Evolutionary conservation across 2,329 filamentous ascomycete species (phyloP), one percentile per base, ranked within the genome.

Genomic region (Pochonia chlamydosporia): DNA sequence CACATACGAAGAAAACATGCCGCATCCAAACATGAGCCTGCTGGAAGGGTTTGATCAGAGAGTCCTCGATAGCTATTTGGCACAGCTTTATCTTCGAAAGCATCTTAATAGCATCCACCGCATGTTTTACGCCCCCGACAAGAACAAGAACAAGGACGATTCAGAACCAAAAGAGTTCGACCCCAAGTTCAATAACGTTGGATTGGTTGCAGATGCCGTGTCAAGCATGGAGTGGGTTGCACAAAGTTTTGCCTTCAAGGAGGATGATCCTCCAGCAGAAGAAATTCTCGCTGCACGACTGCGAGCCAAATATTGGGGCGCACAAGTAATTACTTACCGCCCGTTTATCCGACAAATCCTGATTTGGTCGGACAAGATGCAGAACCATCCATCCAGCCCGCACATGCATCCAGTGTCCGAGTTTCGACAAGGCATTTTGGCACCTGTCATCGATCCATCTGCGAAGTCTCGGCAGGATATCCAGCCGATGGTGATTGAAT

Each of bases 221-320:
- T 75, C 64, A 7, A 60, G 63, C 9, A 69, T 69, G 59, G 53
- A 60, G 16, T 76, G 76, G 67, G 72, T 77, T 14, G 73, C 76
- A 0, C 61, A 61, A 2, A 67, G 67, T 46, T 81, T 77, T 57
- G 62, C 61, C 59, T 92, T 78, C 66, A 67, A 76, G 3, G 85
- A 89, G 50, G 66, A 74, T 2, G 88, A 95, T 46, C 74, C 75
- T 4, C 89, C 89, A 1, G 79, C 90, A 0, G 64, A 61, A 0
- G 83, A 96, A 42, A 90, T 97, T 50, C 81, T 96, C 14, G 75
- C 81, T 11, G 92, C 92, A 26, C 81, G 93, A 20, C 74, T 97
- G 51, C 84, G 92, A 36, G 93, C 88, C 13, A 97, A 99, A 64
- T 97, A 93, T 65, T 97, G 92, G 74, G 93, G 93, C 18, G 91